Evolutionary conservation across 345 rosid species (phyloP), one percentile per base, ranked within the genome.

Genomic region (Microthlaspi erraticum): DNA sequence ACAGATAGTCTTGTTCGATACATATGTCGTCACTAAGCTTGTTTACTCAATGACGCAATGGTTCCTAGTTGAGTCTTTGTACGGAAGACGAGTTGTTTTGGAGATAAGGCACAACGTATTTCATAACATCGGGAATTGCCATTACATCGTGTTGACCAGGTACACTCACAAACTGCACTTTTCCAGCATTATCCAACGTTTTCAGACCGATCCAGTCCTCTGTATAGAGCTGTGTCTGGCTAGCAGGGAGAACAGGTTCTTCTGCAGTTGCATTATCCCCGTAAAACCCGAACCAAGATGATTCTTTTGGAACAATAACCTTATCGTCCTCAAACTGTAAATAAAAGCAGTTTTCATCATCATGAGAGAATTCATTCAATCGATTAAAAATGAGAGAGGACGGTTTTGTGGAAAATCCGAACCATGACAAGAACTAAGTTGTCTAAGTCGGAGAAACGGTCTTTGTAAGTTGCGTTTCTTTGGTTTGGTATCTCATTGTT

Each of bases 351-450:
- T 13, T 5, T n/a, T n/a, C n/a, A n/a, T 18, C 26, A 23, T 23
- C 26, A 23, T 23, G 26, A 23, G 26, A 23, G 26, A 23, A 23
- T 33, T 20, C 4, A 19, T 2, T 37, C 19, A 10, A 37, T 10
- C 7, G 33, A 31, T 13, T 2, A 23, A 23, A 23, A 23, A 23
- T 11, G 9, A 12, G 19, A 32, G 39, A 23, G 26, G 26, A 31
- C 8, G n/a, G 51, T 31, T 38, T 29, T 20, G 29, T 20, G n/a
- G 53, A 23, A 71, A 36, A 61, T 39, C 26, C 33, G 0, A 52
- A 90, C 98, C 98, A 88, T 90, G 68, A 93, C 79, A 71, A 93
- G 90, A 59, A 93, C 93, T 78, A 90, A 78, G 65, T 85, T 90
- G 45, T 90, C 80, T 76, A 90, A 82, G 80, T 84, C 82, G 48